Percentiles rank a stretch among this genome's conserved stretches.
Conservation (phyloP, 2,329 filamentous ascomycete genomes). For the Elsinoe australis region DNA sequence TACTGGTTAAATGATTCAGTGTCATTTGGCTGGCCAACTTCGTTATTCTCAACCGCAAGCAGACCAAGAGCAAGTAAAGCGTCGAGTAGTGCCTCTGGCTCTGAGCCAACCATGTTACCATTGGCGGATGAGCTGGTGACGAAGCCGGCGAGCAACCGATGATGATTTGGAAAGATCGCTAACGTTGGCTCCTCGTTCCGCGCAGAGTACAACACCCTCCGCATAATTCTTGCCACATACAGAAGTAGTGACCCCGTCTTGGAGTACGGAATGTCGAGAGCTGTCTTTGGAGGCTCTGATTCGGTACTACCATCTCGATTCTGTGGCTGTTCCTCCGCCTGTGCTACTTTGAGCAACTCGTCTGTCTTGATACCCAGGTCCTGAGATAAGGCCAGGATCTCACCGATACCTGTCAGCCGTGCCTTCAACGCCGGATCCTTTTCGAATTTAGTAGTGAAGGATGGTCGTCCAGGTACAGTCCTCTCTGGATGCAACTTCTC, state of each 20-base stretch:
- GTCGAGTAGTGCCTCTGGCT: constrained; percentile 49
- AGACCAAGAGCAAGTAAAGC: constrained; percentile 47
- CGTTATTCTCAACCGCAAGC: constrained; percentile 40
- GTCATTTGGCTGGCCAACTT: constrained; percentile 39
- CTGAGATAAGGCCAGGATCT: constrained; percentile 60
- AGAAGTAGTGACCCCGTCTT: constrained; percentile 49
- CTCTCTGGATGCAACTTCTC: constrained; percentile 61
- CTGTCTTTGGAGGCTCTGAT: constrained; percentile 47
- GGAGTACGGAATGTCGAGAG: constrained; percentile 49
- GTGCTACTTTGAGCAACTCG: constrained; percentile 40
- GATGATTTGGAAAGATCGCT: constrained; percentile 47
- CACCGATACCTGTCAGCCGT: constrained; percentile 60
- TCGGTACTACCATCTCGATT: constrained; percentile 34
- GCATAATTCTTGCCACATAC: constrained; percentile 45
- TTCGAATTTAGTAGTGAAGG: constrained; percentile 56
- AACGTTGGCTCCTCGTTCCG: constrained; percentile 29
- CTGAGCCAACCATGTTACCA: constrained; percentile 34
- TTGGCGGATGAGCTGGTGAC: constrained; percentile 37
- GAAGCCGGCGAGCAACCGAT: constrained; percentile 45
- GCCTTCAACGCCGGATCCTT: constrained; percentile 54
- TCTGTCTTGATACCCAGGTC: constrained; percentile 46
- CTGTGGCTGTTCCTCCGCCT: constrained; percentile 28
- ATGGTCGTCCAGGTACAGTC: constrained; percentile 54
- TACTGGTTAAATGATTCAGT: constrained; percentile 49
- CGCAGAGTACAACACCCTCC: constrained; percentile 41